Evolutionary conservation across 306 rosid species (phyloP).

Genomic region (Nissolia schottii): DNA sequence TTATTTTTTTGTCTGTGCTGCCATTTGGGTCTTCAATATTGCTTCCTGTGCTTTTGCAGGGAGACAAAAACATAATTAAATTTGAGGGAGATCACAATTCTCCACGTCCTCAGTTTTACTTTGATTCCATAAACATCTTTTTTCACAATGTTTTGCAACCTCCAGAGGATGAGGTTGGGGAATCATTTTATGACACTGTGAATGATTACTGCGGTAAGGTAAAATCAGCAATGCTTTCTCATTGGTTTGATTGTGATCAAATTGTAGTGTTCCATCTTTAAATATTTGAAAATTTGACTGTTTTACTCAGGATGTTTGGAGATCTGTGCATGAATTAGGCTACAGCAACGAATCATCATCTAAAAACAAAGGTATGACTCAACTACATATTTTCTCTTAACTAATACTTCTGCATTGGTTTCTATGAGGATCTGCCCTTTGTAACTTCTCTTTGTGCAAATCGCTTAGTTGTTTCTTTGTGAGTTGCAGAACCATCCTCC

Average conservation of each 20-base stretch:
- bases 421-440: slow-evolving; percentile 8
- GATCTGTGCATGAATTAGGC: slow-evolving; percentile 50
- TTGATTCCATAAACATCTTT: slow-evolving; percentile 90
- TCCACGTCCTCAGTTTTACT: slow-evolving; percentile 97
- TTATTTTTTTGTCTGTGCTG: background rate
- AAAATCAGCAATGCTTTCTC: slow-evolving; percentile 39
- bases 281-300: slow-evolving; percentile 24
- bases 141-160: slow-evolving; percentile 99
- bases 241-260: slow-evolving; percentile 17
- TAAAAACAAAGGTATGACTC: slow-evolving; percentile 57
- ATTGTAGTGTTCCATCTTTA: slow-evolving; percentile 18
- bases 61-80: slow-evolving; percentile 94
- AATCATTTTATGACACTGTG: slow-evolving; percentile 50
- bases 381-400: slow-evolving; percentile 18
- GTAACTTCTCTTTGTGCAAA: background rate
- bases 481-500: slow-evolving; percentile 54
- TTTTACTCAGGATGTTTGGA: slow-evolving; percentile 63
- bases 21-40: background rate
- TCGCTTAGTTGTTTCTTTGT: slow-evolving; percentile 14
- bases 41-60: slow-evolving; percentile 53
- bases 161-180: slow-evolving; percentile 91
- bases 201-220: slow-evolving; percentile 82
- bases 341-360: slow-evolving; percentile 43
- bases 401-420: slow-evolving; percentile 7
- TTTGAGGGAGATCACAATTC: slow-evolving; percentile 99